Conservation (phyloP, 768 basidiomycete species). For the Trichaptum fuscoviolaceum region DNA sequence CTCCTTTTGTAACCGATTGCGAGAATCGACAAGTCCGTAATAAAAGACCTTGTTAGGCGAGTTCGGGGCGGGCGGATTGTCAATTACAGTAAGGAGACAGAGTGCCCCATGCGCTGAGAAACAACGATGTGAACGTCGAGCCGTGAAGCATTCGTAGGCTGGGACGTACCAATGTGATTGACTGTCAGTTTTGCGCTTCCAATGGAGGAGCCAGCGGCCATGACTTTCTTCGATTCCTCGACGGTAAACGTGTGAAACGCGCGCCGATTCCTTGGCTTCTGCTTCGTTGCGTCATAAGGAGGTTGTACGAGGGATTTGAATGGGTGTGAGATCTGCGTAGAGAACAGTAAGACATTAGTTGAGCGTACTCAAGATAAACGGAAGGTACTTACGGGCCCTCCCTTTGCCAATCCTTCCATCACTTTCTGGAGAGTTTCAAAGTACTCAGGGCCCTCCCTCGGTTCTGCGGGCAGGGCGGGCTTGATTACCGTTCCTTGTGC, state of each 20-base stretch:
- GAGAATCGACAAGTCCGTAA: constrained; percentile 19
- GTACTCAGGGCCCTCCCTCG: constrained; percentile 13
- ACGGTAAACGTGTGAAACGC: constrained; percentile 13
- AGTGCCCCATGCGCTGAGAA: constrained; percentile 21
- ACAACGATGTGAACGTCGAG: not conserved
- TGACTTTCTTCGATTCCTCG: constrained; percentile 13
- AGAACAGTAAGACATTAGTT: not conserved
- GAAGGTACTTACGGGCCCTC: constrained; percentile 1
- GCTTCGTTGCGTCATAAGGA: not conserved
- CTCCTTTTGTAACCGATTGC: constrained; percentile 14
- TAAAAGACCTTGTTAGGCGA: constrained; percentile 9
- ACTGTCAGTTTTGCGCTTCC: constrained; percentile 6
- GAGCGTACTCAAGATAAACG: no score
- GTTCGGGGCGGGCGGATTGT: constrained; percentile 18
- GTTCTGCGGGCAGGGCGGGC: constrained; percentile 13
- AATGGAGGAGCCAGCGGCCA: not conserved
- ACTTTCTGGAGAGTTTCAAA: constrained; percentile 10
- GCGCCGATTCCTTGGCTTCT: constrained; percentile 6
- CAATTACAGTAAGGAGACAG: constrained; percentile 13
- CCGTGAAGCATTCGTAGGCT: no score
- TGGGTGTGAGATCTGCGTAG: not conserved
- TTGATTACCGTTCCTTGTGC: constrained; percentile 7
- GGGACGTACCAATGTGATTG: constrained; percentile 11
- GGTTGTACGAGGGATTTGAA: constrained; percentile 3
- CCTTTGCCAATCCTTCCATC: constrained; percentile 2